These are phyloP conservation scores for Fraxinus platypoda DNA, from an alignment of 305 asterid genomes.

Conservation along the genomic window DNA sequence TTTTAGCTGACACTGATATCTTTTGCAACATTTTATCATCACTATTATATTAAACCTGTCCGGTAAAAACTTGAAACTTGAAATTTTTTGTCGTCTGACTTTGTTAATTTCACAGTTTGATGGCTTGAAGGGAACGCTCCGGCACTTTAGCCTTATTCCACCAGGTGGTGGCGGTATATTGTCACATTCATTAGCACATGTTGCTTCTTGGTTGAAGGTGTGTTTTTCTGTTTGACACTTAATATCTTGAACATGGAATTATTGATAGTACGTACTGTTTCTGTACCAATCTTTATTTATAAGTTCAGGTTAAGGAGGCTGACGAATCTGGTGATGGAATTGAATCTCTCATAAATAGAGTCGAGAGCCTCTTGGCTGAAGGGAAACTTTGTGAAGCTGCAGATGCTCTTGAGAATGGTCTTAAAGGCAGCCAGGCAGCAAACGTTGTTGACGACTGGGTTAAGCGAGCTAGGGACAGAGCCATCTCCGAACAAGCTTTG, in stretches of 20 bases:
- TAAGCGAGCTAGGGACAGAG: slow-evolving; percentile 67
- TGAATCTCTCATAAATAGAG: slow-evolving; percentile 77
- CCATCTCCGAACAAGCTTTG: slow-evolving; percentile 81
- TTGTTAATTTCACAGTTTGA: slow-evolving; percentile 54
- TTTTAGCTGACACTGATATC: not conserved
- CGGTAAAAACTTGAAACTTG: slow-evolving; percentile 1
- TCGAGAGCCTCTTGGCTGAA: slow-evolving; percentile 68
- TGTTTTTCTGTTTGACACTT: slow-evolving; percentile 6
- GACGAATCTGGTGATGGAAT: slow-evolving; percentile 77
- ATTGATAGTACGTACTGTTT: not conserved
- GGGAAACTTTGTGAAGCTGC: slow-evolving; percentile 84
- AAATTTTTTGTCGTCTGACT: slow-evolving; percentile 20
- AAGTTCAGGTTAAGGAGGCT: slow-evolving; percentile 37
- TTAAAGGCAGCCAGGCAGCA: slow-evolving; percentile 74
- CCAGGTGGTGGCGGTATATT: slow-evolving; percentile 88
- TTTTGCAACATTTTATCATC: not conserved
- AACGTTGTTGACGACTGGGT: slow-evolving; percentile 75
- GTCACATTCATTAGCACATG: slow-evolving; percentile 75
- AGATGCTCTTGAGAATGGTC: slow-evolving; percentile 74
- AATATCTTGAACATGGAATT: slow-evolving; percentile 1
- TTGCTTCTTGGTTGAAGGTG: slow-evolving; percentile 87
- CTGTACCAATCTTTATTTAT: not conserved
- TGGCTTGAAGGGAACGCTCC: slow-evolving; percentile 70
- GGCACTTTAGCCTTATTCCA: slow-evolving; percentile 82
- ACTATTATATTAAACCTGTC: not conserved